phyloP scores from a whole-genome alignment of 2,329 filamentous ascomycete species.

The Beauveria asiatica region DNA sequence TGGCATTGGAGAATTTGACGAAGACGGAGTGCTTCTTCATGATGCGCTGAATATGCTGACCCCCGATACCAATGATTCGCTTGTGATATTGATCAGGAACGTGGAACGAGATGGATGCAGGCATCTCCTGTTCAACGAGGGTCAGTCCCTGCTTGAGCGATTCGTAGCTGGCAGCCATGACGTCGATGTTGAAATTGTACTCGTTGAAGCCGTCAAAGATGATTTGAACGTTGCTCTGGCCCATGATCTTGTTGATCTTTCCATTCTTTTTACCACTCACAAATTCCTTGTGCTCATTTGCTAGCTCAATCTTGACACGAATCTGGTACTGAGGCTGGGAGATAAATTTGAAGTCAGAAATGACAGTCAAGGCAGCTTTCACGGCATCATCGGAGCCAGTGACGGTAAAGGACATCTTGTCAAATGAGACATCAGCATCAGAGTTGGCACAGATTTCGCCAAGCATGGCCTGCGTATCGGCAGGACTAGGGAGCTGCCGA shows the following conservation, averaged over 20 bases:
- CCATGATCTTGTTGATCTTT: conserved; percentile 99
- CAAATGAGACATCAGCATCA: conserved; percentile 87
- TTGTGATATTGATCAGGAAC: conserved; percentile 99
- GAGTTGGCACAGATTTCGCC: conserved; percentile 95
- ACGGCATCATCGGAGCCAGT: conserved; percentile 95
- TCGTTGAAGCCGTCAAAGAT: conserved; percentile 99
- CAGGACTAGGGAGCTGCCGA: conserved; percentile 48
- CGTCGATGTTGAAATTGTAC: conserved; percentile 99
- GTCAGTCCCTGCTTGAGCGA: conserved; percentile 87
- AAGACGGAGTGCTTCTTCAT: conserved; percentile 99
- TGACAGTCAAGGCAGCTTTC: conserved; percentile 88
- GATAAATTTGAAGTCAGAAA: conserved; percentile 85
- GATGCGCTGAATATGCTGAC: conserved; percentile 97
- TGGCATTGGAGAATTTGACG: conserved; percentile 98
- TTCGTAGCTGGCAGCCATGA: conserved; percentile 85
- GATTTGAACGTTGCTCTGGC: conserved; percentile 97
- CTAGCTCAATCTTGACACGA: conserved; percentile 94
- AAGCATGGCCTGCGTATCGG: conserved; percentile 83
- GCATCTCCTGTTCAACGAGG: conserved; percentile 97
- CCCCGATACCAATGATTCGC: conserved; percentile 96
- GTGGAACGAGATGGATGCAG: conserved; percentile 96
- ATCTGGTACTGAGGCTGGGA: conserved; percentile 85
- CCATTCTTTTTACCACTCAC: conserved; percentile 99
- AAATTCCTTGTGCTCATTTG: conserved; percentile 99
- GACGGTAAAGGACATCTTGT: conserved; percentile 87